phyloP scores from a whole-genome alignment of 2,329 filamentous ascomycete species.

The Talaromyces sp. region DNA sequence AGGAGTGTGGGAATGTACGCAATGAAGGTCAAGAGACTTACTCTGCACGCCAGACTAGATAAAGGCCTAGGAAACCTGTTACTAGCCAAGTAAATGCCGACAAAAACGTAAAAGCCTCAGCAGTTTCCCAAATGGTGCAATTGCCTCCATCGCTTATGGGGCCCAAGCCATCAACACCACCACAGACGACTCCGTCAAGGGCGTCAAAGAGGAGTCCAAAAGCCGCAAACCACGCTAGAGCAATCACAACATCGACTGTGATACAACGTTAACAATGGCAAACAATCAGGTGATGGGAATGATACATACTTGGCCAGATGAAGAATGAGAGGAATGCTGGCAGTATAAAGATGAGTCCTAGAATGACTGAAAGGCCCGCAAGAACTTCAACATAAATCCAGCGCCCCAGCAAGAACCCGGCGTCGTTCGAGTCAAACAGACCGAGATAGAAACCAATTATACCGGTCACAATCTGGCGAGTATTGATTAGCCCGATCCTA shows the following conservation, averaged over 20 bases:
- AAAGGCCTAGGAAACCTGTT: slow-evolving; percentile 6
- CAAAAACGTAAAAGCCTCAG: slow-evolving; percentile 66
- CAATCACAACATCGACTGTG: slow-evolving; percentile 61
- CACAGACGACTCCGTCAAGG: slow-evolving; percentile 48
- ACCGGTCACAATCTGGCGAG: slow-evolving; percentile 53
- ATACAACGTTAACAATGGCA: background rate
- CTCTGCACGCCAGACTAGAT: slow-evolving; percentile 13
- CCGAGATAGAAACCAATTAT: slow-evolving; percentile 63
- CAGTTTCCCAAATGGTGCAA: slow-evolving; percentile 67
- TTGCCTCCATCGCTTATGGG: slow-evolving; percentile 45
- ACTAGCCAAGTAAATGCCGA: slow-evolving; percentile 64
- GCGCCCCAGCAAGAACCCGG: slow-evolving; percentile 54
- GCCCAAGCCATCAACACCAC: slow-evolving; percentile 56
- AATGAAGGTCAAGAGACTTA: background rate
- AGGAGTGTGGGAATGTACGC: background rate
- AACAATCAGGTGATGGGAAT: background rate
- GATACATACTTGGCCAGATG: slow-evolving; percentile 54
- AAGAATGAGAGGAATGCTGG: slow-evolving; percentile 64
- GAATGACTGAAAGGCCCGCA: slow-evolving; percentile 61
- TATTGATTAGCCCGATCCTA: slow-evolving; percentile 17
- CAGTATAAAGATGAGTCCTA: slow-evolving; percentile 66
- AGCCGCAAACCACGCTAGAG: slow-evolving; percentile 63
- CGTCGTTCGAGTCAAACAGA: slow-evolving; percentile 36
- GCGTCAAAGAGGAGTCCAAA: slow-evolving; percentile 63
- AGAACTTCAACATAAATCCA: slow-evolving; percentile 75